These are phyloP conservation scores for Amanita molliuscula DNA, from an alignment of 768 basidiomycete genomes.

Conservation along the genomic window DNA sequence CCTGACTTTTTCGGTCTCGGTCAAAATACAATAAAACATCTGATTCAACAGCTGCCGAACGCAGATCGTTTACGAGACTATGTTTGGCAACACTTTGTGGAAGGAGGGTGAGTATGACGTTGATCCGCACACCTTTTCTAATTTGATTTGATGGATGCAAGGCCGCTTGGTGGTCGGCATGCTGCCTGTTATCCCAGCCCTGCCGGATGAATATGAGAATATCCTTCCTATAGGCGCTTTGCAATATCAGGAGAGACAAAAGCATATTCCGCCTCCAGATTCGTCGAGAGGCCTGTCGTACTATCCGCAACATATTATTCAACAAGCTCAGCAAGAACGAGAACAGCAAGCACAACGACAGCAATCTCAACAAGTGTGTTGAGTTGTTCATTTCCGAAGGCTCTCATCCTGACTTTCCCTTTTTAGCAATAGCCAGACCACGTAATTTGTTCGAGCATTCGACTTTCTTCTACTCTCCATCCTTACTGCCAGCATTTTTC, in stretches of 20 bases:
- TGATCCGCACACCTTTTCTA: conserved; percentile 6
- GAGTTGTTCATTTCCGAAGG: conserved; percentile 10
- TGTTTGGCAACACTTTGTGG: conserved; percentile 78
- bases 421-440: conserved; percentile 1
- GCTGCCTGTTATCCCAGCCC: conserved; percentile 73
- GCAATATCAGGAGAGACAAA: conserved; percentile 28
- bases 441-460: too few species aligned
- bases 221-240: conserved; percentile 36
- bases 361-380: conserved; percentile 15
- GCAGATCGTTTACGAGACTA: conserved; percentile 68
- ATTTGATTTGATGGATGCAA: conserved; percentile 15
- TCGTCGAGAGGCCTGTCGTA: conserved; percentile 29
- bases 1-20: conserved; percentile 85
- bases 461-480: too few species aligned
- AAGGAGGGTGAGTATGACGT: conserved; percentile 62
- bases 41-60: conserved; percentile 76
- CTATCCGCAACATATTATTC: conserved; percentile 40
- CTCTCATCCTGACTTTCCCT: background rate
- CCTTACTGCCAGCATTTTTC: background rate
- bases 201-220: conserved; percentile 63
- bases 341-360: conserved; percentile 13
- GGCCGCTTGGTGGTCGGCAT: conserved; percentile 71
- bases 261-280: conserved; percentile 19
- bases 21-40: conserved; percentile 82
- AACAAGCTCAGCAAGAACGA: conserved; percentile 25